These are phyloP conservation scores for Tolypocladium nubicola DNA, from an alignment of 2,329 filamentous ascomycete species.

Conservation along the genomic window DNA sequence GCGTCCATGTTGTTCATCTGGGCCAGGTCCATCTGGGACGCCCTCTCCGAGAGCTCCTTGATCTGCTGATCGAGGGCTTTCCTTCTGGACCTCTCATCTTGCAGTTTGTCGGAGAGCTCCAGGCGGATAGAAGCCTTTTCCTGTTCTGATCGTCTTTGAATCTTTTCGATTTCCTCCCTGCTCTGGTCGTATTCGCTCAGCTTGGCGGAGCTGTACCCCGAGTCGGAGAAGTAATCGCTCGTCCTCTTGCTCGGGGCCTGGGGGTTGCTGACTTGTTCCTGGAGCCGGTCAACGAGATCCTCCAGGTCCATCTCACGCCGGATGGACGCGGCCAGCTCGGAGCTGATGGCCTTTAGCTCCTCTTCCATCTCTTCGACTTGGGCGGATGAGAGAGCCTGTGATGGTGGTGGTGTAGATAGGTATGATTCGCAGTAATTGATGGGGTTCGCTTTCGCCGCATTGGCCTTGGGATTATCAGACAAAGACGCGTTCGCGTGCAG, in stretches of 20 bases:
- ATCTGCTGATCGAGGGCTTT: constrained; percentile 75
- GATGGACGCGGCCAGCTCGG: constrained; percentile 86
- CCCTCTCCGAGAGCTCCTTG: constrained; percentile 67
- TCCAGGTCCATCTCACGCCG: constrained; percentile 93
- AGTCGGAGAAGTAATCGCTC: constrained; percentile 98
- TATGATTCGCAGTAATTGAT: constrained; percentile 41
- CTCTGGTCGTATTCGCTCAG: constrained; percentile 56
- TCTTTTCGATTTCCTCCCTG: constrained; percentile 66
- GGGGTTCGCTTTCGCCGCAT: constrained; percentile 30
- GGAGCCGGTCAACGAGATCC: constrained; percentile 80
- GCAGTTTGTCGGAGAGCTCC: constrained; percentile 74
- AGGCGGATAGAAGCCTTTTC: constrained; percentile 80
- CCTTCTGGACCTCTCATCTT: constrained; percentile 72
- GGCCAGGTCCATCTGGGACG: constrained; percentile 50
- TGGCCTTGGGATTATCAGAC: constrained; percentile 25
- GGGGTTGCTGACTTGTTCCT: constrained; percentile 59
- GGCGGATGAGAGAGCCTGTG: constrained; percentile 26
- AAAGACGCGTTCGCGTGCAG: constrained; percentile 16
- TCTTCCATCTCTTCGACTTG: constrained; percentile 84
- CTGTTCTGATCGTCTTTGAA: constrained; percentile 78
- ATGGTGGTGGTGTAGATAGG: constrained; percentile 36
- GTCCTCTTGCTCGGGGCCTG: constrained; percentile 58
- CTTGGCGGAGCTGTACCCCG: constrained; percentile 76
- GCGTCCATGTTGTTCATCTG: constrained; percentile 47
- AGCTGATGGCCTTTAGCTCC: constrained; percentile 86